Percentiles rank a stretch among this genome's conserved stretches.
These are phyloP conservation scores for Dactylellina drechsleri DNA, from an alignment of 2,329 filamentous ascomycete species.

Conservation along the genomic window DNA sequence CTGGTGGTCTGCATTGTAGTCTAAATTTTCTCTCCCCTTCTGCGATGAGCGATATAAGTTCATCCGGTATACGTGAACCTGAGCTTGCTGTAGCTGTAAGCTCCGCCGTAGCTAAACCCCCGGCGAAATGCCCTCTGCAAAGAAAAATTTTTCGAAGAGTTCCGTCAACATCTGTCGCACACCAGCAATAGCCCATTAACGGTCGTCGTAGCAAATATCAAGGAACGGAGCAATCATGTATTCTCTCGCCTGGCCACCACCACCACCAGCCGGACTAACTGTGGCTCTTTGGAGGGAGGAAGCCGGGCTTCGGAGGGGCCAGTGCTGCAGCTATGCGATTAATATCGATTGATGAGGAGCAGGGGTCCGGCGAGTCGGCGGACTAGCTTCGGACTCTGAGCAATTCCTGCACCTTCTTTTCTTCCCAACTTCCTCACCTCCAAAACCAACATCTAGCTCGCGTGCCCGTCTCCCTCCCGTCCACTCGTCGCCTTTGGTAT, in stretches of 20 bases:
- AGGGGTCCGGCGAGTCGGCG: not conserved
- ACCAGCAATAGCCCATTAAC: not conserved
- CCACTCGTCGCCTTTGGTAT: slow-evolving; percentile 1
- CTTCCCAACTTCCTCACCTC: not conserved
- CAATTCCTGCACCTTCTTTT: slow-evolving; percentile 1
- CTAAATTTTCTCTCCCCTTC: too few relatives aligned
- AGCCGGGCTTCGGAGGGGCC: too few relatives aligned
- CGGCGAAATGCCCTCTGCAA: not conserved
- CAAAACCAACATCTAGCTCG: not conserved
- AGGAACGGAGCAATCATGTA: not conserved
- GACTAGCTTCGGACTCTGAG: not conserved
- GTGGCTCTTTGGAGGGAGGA: too few relatives aligned
- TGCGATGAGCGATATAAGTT: slow-evolving; percentile 36
- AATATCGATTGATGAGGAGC: not conserved
- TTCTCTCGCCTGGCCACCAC: not conserved
- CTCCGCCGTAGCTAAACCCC: too few relatives aligned
- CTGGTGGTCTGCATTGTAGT: too few relatives aligned
- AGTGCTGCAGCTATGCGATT: not conserved
- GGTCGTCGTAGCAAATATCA: not conserved
- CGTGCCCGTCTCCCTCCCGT: not conserved
- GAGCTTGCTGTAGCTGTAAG: too few relatives aligned
- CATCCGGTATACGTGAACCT: not conserved
- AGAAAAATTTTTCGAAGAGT: slow-evolving; percentile 47
- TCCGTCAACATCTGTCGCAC: slow-evolving; percentile 28
- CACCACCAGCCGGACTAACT: not conserved